Evolutionary conservation across 768 basidiomycete species (phyloP), one percentile per base, ranked within the genome.

Genomic region (Ramaria sp.): DNA sequence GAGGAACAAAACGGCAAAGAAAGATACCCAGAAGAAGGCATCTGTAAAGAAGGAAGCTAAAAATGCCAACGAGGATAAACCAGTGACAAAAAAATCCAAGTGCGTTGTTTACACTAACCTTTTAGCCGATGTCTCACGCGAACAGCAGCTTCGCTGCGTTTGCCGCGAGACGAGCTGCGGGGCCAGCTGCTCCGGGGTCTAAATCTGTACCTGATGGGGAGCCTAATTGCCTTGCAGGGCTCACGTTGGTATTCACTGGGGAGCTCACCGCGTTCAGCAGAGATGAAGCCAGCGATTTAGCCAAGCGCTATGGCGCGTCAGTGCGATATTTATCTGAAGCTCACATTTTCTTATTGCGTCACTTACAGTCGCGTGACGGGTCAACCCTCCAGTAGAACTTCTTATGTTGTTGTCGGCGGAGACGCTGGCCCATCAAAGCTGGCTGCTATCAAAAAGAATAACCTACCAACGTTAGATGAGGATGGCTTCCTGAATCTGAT

Each of bases 161-260:
- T 58, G 85, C 84, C 0, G 84, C 84, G 15, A 80, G 80, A 62
- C 64, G 76, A 0, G 79, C 82, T 0, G 51, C 55, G 24, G 81
- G 81, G 0, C 84, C 84, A 0, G 67, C 73, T n/a, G 73, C 72
- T 50, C 73, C 74, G 1, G 86, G 85, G 0, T 74, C 79, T 15
- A 90, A 86, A 65, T 75, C 79, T 13, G 77, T 89, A 20, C 88
- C 89, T 0, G 82, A 91, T 45, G 84, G 85, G 13, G 72, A 73
- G 27, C 78, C 79, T 0, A 78, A 85, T 63, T 91, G 89, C 65
- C 75, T 99, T 9, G 79, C 84, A 0, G 94, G 94, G 0, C 75
- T 98, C 22, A 78, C 91, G 0, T 87, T 99, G 65, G 95, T 99
- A 20, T 99, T 99, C 62, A 98, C 96, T 0, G 96, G 94, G 15